Base-by-base conservation (phyloP, 73 alveolate genomes). In the Paramecium biaurelia region DNA sequence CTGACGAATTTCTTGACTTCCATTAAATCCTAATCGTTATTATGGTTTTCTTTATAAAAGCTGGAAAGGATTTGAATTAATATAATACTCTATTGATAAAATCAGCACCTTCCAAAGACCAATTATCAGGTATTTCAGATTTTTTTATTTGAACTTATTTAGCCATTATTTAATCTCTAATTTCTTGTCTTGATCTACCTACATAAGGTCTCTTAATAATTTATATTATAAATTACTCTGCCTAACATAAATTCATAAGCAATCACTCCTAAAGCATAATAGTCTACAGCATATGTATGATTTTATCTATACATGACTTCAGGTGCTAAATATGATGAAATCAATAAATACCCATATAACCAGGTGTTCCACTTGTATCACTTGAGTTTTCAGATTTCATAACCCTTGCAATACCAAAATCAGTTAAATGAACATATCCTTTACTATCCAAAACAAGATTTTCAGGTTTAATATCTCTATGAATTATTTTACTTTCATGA, bases 101-200 rank as follows among this genome's bases (percentile, higher is more conserved):
- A 94, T 98, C 99, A 26, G 98, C 97, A 14, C 97, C 98, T 58
- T 98, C 99, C n/a, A 98, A 88, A 32, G 99, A 94, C 99, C 99
- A 98, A 37, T 99, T 99, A 14, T 93, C 93, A 24, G 98, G 99
- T 1, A 98, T 96, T 92, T 98, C 99, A 57, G 70, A 74, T 87
- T 86, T 93, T 85, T 95, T 97, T 14, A 98, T 93, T 67, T 94
- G 57, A 23, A 95, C 97, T 93, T 98, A 96, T 92, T 96, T 95
- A 7, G 99, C 97, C 43, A 98, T 92, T 11, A 98, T 97, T 85
- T 98, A 94, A 85, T 98, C 99, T 94, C 99, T 97, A 76, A 98
- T 97, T 93, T 98, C 99, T 92, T 98, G 96, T 56, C 99, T 93
- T 20, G 95, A 92, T 85, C 95, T 97, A 6, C 99, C 99, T 67